Evolutionary conservation across 176 grass and related monocot species (phyloP), one percentile per base, ranked within the genome.

Genomic region (Chloris gayana): DNA sequence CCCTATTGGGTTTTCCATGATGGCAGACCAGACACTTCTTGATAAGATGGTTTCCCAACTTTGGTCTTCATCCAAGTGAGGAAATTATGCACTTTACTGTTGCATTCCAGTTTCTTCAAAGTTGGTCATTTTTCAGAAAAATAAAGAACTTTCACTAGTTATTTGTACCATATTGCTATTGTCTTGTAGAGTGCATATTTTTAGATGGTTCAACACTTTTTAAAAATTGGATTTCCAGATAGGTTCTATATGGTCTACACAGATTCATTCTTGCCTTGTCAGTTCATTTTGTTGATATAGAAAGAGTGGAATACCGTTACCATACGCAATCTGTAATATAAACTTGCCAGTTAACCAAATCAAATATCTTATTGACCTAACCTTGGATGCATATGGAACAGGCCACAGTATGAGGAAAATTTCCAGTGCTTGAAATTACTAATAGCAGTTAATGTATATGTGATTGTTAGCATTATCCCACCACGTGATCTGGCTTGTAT

Each of bases 31-130:
- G 18, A 83, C 85, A 44, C 92, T 97, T 87, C 83, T 97, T 50
- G 73, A 94, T 63, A 82, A 79, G 69, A 97, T 97, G 94, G 54
- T 90, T 32, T 97, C 89, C 21, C 89, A 90, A 76, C 63, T 97
- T 31, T 78, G 91, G 39, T 92, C 89, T 1, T 87, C 64, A 60
- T 93, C 87, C 87, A 97, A 75, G 94, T 97, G 51, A 60, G 80
- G 45, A 77, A 64, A 80, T 12, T 24, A 5, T 68, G 3, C n/a
- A 37, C 5, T 14, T 15, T 46, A 4, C 12, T 59, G 45, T 57
- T 56, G 42, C 9, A 7, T 75, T 83, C 32, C 54, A 21, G 33
- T 80, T 60, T 17, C 25, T 51, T 75, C 46, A 50, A 26, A 31
- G 14, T 69, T 19, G 46, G 7, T 63, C 29, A 14, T 45, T 82